These are phyloP conservation scores for Misopates orontium DNA, from an alignment of 257 asterid species.

Conservation along the genomic window DNA sequence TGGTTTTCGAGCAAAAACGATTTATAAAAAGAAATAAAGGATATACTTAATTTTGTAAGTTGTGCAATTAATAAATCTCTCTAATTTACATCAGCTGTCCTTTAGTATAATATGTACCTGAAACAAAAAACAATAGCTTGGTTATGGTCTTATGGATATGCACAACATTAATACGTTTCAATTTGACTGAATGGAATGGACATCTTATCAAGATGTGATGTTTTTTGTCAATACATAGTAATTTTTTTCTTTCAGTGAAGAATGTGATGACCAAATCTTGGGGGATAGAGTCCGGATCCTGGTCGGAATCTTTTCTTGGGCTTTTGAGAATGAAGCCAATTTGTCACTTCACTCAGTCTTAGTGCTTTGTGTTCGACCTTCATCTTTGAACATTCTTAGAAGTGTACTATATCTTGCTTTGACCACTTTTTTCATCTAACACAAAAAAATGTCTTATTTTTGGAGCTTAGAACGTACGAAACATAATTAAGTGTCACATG, in stretches of 20 bases:
- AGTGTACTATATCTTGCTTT: conserved; percentile 30
- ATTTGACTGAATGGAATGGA: not conserved
- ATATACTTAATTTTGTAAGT: not conserved
- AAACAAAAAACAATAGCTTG: not conserved
- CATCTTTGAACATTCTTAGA: conserved; percentile 16
- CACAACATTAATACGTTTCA: not conserved
- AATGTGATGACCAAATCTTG: conserved; percentile 40
- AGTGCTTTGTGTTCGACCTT: conserved; percentile 43
- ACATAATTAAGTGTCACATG: too few relatives aligned
- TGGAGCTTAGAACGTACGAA: too few relatives aligned
- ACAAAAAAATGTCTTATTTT: too few relatives aligned
- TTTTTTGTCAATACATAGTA: conserved; percentile 40
- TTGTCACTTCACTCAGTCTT: conserved; percentile 51
- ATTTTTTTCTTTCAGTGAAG: conserved; percentile 27
- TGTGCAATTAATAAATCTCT: not conserved
- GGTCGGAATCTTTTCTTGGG: conserved; percentile 36
- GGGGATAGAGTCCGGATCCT: conserved; percentile 32
- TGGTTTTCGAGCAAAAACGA: too few relatives aligned
- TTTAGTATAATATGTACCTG: not conserved
- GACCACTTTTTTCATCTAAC: conserved; percentile 16
- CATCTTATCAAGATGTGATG: conserved; percentile 40
- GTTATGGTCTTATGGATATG: conserved; percentile 13
- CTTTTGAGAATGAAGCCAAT: conserved; percentile 47
- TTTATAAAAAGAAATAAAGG: too few relatives aligned
- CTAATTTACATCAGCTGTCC: too few relatives aligned